A percentile compares a stretch with the other conserved stretches of the same genome.
Evolutionary conservation across 176 grass and related monocot species (phyloP).

Genomic region (Coix lacrymajobi): DNA sequence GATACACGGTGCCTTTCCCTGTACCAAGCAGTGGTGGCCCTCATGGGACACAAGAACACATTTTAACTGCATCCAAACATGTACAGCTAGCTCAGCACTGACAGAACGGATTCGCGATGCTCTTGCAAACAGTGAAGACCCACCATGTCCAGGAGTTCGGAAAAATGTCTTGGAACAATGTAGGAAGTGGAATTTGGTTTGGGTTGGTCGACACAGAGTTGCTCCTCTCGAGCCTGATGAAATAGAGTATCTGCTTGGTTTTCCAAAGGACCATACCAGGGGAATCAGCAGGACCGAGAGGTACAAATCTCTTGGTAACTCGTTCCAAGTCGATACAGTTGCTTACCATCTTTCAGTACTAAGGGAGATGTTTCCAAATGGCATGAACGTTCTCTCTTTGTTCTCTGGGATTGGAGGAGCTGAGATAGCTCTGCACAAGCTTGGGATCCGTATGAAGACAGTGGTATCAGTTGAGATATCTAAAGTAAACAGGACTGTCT

Average conservation of each 20-base stretch:
- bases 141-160: conserved; percentile 28
- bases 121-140: conserved; percentile 23
- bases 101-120: conserved; percentile 39
- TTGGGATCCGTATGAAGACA: conserved; percentile 53
- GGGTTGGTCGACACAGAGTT: conserved; percentile 71
- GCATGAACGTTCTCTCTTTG: conserved; percentile 56
- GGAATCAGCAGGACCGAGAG: neutral
- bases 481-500: conserved; percentile 40
- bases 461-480: conserved; percentile 75
- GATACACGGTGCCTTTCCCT: conserved; percentile 56
- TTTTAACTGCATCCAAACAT: conserved; percentile 81
- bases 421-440: conserved; percentile 75
- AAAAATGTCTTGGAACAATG: conserved; percentile 59
- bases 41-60: conserved; percentile 67
- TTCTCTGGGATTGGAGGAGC: conserved; percentile 86
- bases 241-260: neutral
- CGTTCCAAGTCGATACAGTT: conserved; percentile 77
- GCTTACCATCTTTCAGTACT: conserved; percentile 70
- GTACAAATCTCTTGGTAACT: conserved; percentile 42
- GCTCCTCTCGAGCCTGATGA: conserved; percentile 69
- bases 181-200: conserved; percentile 68
- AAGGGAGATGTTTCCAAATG: conserved; percentile 55
- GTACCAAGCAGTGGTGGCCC: conserved; percentile 49
- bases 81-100: conserved; percentile 34
- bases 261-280: neutral